These are phyloP conservation scores for Botrytis galanthina DNA, from an alignment of 2,329 filamentous ascomycete genomes.

Conservation along the genomic window DNA sequence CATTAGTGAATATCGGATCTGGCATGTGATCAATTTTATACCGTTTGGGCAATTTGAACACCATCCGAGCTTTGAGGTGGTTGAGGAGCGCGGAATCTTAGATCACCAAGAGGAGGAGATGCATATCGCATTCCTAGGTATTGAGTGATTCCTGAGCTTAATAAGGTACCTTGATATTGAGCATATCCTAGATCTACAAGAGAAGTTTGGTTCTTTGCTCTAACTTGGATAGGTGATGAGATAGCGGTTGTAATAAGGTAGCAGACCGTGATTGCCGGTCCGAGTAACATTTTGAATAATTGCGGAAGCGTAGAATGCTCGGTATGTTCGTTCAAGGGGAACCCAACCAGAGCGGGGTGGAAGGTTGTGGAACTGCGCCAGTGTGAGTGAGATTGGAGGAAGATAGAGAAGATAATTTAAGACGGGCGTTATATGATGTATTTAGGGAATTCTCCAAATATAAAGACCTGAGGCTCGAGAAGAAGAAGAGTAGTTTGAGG, in stretches of 20 bases:
- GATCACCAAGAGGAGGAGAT: conserved; percentile 59
- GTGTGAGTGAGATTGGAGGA: neutral
- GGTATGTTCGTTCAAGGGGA: neutral
- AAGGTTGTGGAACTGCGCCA: neutral
- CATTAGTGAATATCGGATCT: neutral
- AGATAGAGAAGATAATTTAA: neutral
- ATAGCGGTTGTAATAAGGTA: neutral
- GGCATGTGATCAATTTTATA: neutral
- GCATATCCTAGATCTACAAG: conserved; percentile 61
- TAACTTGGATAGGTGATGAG: neutral
- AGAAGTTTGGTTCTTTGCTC: neutral
- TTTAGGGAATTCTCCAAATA: no score
- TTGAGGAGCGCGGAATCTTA: conserved; percentile 57
- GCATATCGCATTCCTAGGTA: conserved; percentile 75
- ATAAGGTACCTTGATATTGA: conserved; percentile 56
- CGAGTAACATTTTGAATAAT: neutral
- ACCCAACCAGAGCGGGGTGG: neutral
- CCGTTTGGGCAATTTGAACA: conserved; percentile 6
- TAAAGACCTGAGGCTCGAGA: neutral
- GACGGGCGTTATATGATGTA: neutral
- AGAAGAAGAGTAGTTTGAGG: neutral
- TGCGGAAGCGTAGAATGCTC: neutral
- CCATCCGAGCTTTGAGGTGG: conserved; percentile 1
- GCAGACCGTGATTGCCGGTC: neutral
- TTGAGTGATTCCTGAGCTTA: conserved; percentile 57